phyloP scores from a whole-genome alignment of 208 protist genomes.

The Crithidia expoeki region DNA sequence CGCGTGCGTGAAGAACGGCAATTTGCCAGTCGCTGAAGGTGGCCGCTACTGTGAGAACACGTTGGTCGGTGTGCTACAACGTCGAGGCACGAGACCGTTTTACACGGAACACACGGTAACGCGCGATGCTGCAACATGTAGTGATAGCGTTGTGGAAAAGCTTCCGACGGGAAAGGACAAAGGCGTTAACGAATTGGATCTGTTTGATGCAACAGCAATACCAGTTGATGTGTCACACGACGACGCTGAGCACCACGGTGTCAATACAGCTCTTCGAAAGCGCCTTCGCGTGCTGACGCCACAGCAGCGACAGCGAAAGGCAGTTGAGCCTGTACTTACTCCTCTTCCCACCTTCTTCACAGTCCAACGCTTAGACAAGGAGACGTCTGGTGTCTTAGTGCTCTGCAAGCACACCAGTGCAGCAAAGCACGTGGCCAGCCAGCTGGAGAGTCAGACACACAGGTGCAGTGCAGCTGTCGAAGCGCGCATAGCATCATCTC shows the following conservation, averaged over 20 bases:
- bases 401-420: constrained; percentile 29
- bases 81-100: constrained; percentile 14
- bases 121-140: not conserved
- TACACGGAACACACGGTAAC: constrained; percentile 8
- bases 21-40: constrained; percentile 83
- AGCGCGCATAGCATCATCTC: not conserved
- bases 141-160: not conserved
- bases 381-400: constrained; percentile 84
- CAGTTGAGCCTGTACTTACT: not conserved
- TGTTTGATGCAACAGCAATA: too few species aligned
- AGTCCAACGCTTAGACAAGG: constrained; percentile 89
- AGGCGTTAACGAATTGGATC: too few species aligned
- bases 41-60: constrained; percentile 87
- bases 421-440: constrained; percentile 39
- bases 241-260: too few species aligned
- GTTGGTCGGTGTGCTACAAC: constrained; percentile 54
- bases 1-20: constrained; percentile 76
- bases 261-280: too few species aligned
- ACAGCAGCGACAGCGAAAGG: too few species aligned
- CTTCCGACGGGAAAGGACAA: not conserved
- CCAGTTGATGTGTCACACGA: too few species aligned
- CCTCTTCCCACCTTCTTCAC: constrained; percentile 27
- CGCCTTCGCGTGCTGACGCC: too few species aligned
- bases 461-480: constrained; percentile 22
- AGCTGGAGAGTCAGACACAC: constrained; percentile 63